These are phyloP conservation scores for Botrytis deweyae DNA, from an alignment of 2,329 filamentous ascomycete genomes.

Conservation along the genomic window DNA sequence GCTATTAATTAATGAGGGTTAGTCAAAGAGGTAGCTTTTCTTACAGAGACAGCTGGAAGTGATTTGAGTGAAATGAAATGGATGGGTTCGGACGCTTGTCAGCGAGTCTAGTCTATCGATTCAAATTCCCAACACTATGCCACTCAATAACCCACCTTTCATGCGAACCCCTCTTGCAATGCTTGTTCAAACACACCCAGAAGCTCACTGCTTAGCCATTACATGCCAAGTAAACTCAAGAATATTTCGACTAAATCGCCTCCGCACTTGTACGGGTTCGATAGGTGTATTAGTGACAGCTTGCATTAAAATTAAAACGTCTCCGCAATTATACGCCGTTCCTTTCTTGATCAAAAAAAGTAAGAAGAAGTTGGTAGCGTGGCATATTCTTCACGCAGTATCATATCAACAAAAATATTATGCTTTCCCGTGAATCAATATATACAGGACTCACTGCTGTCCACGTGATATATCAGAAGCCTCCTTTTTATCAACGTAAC, in stretches of 20 bases:
- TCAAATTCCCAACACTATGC: accelerated
- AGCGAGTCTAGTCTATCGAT: neutral
- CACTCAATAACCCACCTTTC: neutral
- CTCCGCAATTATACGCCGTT: neutral
- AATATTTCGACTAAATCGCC: neutral
- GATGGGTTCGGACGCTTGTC: neutral
- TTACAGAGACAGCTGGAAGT: neutral
- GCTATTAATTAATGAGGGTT: accelerated
- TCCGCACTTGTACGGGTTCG: neutral
- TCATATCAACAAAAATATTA: too few relatives aligned
- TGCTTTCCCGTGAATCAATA: too few relatives aligned
- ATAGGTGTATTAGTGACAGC: neutral
- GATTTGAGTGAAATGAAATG: neutral
- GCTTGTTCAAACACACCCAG: neutral
- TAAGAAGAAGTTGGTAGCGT: neutral
- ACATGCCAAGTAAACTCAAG: neutral
- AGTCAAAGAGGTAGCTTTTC: neutral
- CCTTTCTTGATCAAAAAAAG: neutral
- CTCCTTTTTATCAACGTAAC: too few relatives aligned
- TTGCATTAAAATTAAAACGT: neutral
- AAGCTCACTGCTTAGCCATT: neutral
- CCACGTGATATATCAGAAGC: neutral
- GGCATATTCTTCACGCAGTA: neutral
- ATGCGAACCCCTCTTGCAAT: neutral
- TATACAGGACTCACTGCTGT: neutral